A percentile compares a stretch with the other conserved stretches of the same genome.
phyloP scores from a whole-genome alignment of 768 basidiomycete genomes.

The Astraeus odoratus region DNA sequence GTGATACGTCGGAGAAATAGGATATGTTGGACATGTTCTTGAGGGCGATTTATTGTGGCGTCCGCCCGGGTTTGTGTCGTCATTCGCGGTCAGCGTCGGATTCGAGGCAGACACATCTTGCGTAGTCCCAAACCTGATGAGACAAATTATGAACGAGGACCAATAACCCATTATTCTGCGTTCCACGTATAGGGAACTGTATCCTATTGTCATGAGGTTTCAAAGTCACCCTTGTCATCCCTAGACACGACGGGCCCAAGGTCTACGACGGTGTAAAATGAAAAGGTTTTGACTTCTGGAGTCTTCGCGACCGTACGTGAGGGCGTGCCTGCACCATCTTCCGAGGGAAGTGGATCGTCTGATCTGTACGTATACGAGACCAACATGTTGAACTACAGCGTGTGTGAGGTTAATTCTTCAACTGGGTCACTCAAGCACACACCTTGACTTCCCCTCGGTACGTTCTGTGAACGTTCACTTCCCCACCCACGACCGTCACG shows the following conservation, averaged over 20 bases:
- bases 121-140: no score
- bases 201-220: conserved; percentile 11
- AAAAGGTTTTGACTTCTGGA: conserved; percentile 80
- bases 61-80: no score
- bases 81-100: no score
- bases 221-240: conserved; percentile 36
- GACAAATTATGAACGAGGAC: no score
- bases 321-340: conserved; percentile 46
- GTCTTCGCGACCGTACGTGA: conserved; percentile 40
- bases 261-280: conserved; percentile 81
- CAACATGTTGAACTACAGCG: conserved; percentile 83
- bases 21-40: no score
- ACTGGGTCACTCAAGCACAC: conserved; percentile 16
- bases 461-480: conserved; percentile 79
- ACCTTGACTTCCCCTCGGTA: conserved; percentile 77
- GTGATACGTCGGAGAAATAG: no score
- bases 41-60: no score
- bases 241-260: conserved; percentile 64
- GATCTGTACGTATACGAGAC: conserved; percentile 92
- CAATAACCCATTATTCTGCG: no score
- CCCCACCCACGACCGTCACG: conserved; percentile 80
- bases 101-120: no score
- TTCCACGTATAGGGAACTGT: background rate
- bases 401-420: background rate
- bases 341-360: conserved; percentile 71